Conservation (phyloP, 805 yeast genomes). For the Helenozyma rhizophorensis region DNA sequence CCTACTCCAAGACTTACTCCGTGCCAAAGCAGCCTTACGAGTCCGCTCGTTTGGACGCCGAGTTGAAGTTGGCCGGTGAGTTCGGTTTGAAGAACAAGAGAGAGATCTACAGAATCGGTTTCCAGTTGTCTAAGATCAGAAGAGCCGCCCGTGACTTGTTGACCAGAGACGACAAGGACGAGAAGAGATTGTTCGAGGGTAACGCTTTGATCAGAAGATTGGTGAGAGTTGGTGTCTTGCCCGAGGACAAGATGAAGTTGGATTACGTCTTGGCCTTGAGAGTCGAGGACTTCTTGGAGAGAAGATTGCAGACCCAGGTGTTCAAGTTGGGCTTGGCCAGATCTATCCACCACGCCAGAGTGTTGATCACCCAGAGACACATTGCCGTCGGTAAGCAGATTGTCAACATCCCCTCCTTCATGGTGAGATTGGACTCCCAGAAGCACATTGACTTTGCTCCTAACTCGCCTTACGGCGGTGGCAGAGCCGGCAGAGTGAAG, state of each 20-base stretch:
- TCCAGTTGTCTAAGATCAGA: conserved; percentile 98
- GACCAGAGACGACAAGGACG: conserved; percentile 99
- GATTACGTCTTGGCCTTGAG: conserved; percentile 99
- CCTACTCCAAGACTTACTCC: conserved; percentile 98
- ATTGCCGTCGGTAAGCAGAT: conserved; percentile 99
- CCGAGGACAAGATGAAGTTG: conserved; percentile 99
- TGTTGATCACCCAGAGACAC: conserved; percentile 97
- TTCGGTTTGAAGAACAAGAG: conserved; percentile 99
- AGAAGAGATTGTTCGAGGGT: conserved; percentile 99
- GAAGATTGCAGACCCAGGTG: conserved; percentile 99
- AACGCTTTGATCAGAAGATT: conserved; percentile 99
- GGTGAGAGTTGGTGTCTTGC: conserved; percentile 96
- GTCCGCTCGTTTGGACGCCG: conserved; percentile 99
- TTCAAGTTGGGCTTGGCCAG: conserved; percentile 99
- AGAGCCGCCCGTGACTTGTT: conserved; percentile 99
- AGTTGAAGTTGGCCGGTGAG: conserved; percentile 99
- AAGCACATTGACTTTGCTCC: conserved; percentile 99
- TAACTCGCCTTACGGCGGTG: conserved; percentile 99
- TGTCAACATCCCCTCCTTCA: conserved; percentile 98
- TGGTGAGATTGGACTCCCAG: conserved; percentile 99
- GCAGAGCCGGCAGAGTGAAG: conserved; percentile 99
- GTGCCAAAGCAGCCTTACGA: conserved; percentile 99
- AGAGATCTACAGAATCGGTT: conserved; percentile 99
- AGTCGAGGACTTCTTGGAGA: conserved; percentile 98
- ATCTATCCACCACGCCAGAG: conserved; percentile 99